A percentile compares a stretch with the other conserved stretches of the same genome.
Evolutionary conservation across 805 yeast species (phyloP).

Genomic region (Ogataea angusta): DNA sequence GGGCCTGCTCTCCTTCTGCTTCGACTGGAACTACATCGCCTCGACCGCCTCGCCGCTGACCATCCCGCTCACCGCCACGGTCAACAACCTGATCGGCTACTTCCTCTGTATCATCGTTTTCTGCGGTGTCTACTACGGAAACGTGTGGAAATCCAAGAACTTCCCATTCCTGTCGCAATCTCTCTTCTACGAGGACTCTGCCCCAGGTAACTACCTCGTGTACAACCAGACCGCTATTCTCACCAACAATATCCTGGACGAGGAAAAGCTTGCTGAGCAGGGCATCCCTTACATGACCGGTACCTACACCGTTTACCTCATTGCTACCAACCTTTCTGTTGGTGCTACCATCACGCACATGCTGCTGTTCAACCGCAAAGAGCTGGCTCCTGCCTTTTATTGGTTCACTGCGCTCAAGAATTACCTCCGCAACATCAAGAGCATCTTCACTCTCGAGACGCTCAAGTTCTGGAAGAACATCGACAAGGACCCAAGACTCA

Average conservation of each 20-base stretch:
- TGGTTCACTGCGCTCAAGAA: conserved; percentile 22
- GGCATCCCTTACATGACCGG: conserved; percentile 33
- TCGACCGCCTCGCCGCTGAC: conserved; percentile 30
- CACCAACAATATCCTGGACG: conserved; percentile 24
- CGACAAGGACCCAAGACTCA: conserved; percentile 19
- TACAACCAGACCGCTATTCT: conserved; percentile 31
- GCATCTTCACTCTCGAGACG: conserved; percentile 23
- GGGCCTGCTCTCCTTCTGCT: conserved; percentile 29
- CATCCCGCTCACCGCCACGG: conserved; percentile 28
- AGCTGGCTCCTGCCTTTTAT: conserved; percentile 23
- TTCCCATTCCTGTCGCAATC: conserved; percentile 35
- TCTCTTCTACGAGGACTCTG: conserved; percentile 26
- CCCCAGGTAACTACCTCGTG: conserved; percentile 24
- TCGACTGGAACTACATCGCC: conserved; percentile 34
- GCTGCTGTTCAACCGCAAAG: conserved; percentile 29
- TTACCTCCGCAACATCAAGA: conserved; percentile 35
- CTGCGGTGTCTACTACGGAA: conserved; percentile 33
- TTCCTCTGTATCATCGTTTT: conserved; percentile 26
- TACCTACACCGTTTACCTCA: conserved; percentile 30
- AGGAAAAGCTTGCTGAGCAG: conserved; percentile 22
- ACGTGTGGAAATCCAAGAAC: conserved; percentile 32
- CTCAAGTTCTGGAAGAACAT: conserved; percentile 46
- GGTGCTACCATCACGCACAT: conserved; percentile 34
- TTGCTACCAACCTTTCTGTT: conserved; percentile 33
- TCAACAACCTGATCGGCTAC: conserved; percentile 31